Base-by-base conservation (phyloP, 2,329 filamentous ascomycete species). In the Xylariaceae sp. region DNA sequence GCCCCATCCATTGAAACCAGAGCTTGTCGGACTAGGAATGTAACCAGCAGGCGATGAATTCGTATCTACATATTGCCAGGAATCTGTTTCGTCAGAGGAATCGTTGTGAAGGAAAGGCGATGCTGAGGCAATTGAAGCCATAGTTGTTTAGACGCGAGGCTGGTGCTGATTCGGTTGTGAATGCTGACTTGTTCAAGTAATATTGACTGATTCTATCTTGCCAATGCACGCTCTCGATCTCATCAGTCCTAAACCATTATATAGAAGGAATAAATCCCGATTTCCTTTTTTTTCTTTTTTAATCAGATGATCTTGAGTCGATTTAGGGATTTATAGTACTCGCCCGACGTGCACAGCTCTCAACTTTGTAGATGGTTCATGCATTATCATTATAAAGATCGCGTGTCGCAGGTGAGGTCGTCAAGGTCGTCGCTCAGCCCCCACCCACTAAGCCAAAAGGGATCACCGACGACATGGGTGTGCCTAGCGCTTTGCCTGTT, bases 1-100 rank as follows among this genome's bases (percentile, higher is more conserved):
- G 11, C 67, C 68, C 61, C 72, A 80, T 19, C 76, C 75, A 29
- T 68, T 70, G 53, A 79, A 59, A 48, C 76, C 79, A 12, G 70
- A 68, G 53, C 69, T 75, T 10, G 69, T 70, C 5, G 77, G 76
- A 50, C 76, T 77, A 21, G 72, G 68, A 16, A 74, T 62, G 48
- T 77, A 73, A 16, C 67, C 70, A 42, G 58, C 56, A 20, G 61
- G 59, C n/a, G 61, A 54, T 11, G 61, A 58, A 36, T 59, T 61
- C 19, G 57, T 59, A 21, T 61, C 56, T 53, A 64, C 53, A 57
- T 62, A 56, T 41, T 64, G 60, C 62, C 60, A 63, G 8, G 59
- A 64, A 34, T 65, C 63, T 27, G 60, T 55, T 35, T 65, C 63
- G 19, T 65, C 63, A 16, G 56, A 54, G 22, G 61, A 64, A 40